Percentiles rank a stretch among this genome's conserved stretches.
Evolutionary conservation across 148 eudicot genomes (phyloP).

Genomic region (Bassia scoparia): DNA sequence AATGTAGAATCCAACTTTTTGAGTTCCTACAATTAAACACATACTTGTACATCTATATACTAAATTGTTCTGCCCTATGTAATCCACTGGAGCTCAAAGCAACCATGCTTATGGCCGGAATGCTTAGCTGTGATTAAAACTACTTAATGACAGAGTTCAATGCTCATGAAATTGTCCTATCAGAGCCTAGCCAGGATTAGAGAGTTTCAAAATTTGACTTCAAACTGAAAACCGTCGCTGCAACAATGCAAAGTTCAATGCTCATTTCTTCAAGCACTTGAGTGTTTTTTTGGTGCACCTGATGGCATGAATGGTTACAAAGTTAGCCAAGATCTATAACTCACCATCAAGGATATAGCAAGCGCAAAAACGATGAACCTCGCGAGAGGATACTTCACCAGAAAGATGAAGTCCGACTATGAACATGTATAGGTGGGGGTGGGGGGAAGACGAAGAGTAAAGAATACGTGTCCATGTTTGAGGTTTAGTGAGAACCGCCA

Average conservation of each 20-base stretch:
- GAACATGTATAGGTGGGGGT: no score
- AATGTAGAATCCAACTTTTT: not conserved
- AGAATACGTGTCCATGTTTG: no score
- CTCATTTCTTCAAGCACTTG: conserved; percentile 85
- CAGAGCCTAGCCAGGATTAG: conserved; percentile 5
- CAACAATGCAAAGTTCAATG: conserved; percentile 35
- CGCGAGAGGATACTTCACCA: not conserved
- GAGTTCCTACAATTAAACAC: not conserved
- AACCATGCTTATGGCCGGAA: conserved; percentile 9
- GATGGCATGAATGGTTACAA: conserved; percentile 22
- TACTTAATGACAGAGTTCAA: not conserved
- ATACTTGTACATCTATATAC: not conserved
- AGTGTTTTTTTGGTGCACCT: conserved; percentile 88
- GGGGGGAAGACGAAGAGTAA: no score
- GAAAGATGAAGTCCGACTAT: not conserved
- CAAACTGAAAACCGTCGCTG: not conserved
- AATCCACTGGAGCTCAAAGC: not conserved
- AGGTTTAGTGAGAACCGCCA: no score
- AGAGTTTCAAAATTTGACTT: conserved; percentile 12
- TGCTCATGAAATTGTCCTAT: not conserved
- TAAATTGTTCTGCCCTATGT: not conserved
- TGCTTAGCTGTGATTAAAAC: not conserved
- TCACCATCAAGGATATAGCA: not conserved
- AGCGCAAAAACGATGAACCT: not conserved
- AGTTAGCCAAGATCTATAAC: conserved; percentile 8